Conservation (phyloP, 2,329 filamentous ascomycete genomes). For the Tolypocladium tropicale region DNA sequence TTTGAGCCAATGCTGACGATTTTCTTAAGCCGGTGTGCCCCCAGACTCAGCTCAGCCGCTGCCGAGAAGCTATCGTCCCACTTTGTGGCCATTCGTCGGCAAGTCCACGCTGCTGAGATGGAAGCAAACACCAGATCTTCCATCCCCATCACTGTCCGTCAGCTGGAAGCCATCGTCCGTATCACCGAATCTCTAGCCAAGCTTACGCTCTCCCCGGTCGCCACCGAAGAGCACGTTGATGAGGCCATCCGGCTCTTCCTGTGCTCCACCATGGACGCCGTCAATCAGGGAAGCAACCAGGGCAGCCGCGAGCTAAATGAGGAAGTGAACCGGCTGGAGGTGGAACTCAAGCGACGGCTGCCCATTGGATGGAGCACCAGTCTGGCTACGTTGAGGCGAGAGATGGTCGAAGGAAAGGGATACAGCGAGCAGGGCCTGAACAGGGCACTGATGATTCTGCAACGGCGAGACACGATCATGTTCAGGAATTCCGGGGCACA, state of each 20-base stretch:
- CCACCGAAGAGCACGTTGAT: constrained; percentile 86
- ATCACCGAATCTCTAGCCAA: constrained; percentile 96
- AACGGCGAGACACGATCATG: constrained; percentile 77
- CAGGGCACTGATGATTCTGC: constrained; percentile 73
- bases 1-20: constrained; percentile 15
- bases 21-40: constrained; percentile 66
- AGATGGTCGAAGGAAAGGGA: constrained; percentile 86
- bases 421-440: constrained; percentile 83
- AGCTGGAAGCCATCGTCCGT: constrained; percentile 92
- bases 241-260: constrained; percentile 96
- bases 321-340: constrained; percentile 77
- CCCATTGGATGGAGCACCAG: constrained; percentile 96
- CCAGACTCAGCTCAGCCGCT: constrained; percentile 79
- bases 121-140: constrained; percentile 84
- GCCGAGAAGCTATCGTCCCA: constrained; percentile 94
- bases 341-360: constrained; percentile 75
- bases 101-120: constrained; percentile 84
- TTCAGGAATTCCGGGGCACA: constrained; percentile 67
- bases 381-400: constrained; percentile 71
- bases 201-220: constrained; percentile 73
- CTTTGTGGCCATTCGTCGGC: constrained; percentile 90
- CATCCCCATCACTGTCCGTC: constrained; percentile 94
- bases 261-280: constrained; percentile 94
- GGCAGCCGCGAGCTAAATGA: constrained; percentile 85
- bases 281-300: constrained; percentile 76